Evolutionary conservation across 495 filamentous ascomycete genomes (phyloP), one percentile per base, ranked within the genome.

Genomic region (Ascodesmis nigricans): DNA sequence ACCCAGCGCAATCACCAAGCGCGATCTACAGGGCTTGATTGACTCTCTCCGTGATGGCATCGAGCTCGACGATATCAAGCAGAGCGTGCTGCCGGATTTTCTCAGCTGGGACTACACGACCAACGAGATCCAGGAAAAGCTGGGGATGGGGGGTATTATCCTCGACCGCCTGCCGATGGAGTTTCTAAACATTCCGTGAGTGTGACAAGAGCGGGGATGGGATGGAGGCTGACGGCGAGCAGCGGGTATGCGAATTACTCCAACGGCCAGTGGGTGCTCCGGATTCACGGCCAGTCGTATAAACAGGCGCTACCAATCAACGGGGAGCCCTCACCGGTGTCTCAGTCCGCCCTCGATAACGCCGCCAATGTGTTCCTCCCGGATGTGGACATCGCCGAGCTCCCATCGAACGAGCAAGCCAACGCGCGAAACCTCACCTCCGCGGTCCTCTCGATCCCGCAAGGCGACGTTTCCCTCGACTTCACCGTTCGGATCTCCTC

Each of bases 241-340:
- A 69, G 64, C n/a, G 63, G 64, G n/a, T 82, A 83, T 50, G 77
- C 63, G 22, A 83, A 83, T 41, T 82, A 70, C 65, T 80, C 76
- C n/a, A 58, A 65, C 13, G 55, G 65, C 29, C 73, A 71, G 24
- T 83, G 77, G 77, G 78, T 73, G 36, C 57, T 80, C 4, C 64
- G 71, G 10, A 69, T 82, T 47, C 76, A 74, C 40, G 77, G 76
- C 41, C 78, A 78, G 46, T 69, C 79, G 11, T 83, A 73, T 58
- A 81, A 79, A 43, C 65, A 73, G 38, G 74, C 77, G 19, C 66
- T 76, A 24, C 31, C 32, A 1, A 23, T 18, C 14, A 20, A 30
- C 20, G 40, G 35, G 9, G 27, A 25, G 14, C 21, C 15, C 14
- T 41, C 29, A 10, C n/a, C 39, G 7, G 71, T 71, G 24, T 63